Percentiles rank a stretch among this genome's conserved stretches.
These are phyloP conservation scores for Pseudogymnoascus sp. DNA, from an alignment of 2,329 filamentous ascomycete species.

Conservation along the genomic window DNA sequence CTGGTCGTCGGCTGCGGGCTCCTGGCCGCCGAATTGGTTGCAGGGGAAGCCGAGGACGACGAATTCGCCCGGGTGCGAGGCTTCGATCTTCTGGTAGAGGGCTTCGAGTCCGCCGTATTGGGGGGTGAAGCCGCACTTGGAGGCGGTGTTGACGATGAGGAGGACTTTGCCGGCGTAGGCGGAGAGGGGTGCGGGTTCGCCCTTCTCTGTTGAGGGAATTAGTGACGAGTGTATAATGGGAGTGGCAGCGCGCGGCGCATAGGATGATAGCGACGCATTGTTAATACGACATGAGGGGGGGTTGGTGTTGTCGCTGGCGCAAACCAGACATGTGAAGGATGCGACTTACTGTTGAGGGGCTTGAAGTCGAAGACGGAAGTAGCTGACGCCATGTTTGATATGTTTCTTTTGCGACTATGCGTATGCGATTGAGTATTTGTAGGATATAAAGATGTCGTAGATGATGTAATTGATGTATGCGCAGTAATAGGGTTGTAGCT, in stretches of 20 bases:
- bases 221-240: slow-evolving; percentile 12
- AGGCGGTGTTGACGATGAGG: slow-evolving; percentile 94
- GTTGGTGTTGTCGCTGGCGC: background rate
- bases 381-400: slow-evolving; percentile 53
- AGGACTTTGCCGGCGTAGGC: slow-evolving; percentile 85
- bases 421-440: background rate
- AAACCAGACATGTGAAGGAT: background rate
- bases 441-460: background rate
- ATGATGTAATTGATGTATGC: background rate
- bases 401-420: background rate
- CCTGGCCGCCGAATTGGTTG: slow-evolving; percentile 93
- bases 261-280: no score
- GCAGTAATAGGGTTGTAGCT: background rate
- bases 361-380: slow-evolving; percentile 77
- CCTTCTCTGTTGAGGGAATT: slow-evolving; percentile 52
- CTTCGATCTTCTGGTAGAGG: slow-evolving; percentile 72
- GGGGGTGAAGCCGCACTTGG: slow-evolving; percentile 97
- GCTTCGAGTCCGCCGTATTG: slow-evolving; percentile 88
- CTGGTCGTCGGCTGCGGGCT: slow-evolving; percentile 74
- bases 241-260: background rate
- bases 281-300: background rate
- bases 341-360: slow-evolving; percentile 64
- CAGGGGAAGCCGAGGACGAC: slow-evolving; percentile 91
- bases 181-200: slow-evolving; percentile 59
- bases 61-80: slow-evolving; percentile 66